Percentiles rank a stretch among this genome's conserved stretches.
These are phyloP conservation scores for Fusarium udum DNA, from an alignment of 2,329 filamentous ascomycete species.

Conservation along the genomic window DNA sequence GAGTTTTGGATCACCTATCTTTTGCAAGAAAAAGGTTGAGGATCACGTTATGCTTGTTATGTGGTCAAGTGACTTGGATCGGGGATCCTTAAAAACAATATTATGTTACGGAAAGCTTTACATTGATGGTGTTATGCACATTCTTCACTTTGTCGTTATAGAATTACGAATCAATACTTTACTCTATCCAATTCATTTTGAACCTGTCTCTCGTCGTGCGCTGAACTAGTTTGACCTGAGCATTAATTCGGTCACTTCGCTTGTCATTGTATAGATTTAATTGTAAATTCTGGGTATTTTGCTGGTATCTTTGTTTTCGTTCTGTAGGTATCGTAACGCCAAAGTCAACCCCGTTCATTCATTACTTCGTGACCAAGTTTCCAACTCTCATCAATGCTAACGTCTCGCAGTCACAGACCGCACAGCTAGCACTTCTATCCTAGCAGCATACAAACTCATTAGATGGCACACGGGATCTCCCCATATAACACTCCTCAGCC, in stretches of 20 bases:
- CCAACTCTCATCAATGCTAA: neutral
- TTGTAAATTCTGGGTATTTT: constrained; percentile 9
- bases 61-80: neutral
- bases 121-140: neutral
- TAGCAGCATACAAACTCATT: constrained; percentile 79
- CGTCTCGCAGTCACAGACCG: constrained; percentile 54
- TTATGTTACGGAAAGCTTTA: neutral
- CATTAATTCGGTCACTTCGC: neutral
- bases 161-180: constrained; percentile 6
- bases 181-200: neutral
- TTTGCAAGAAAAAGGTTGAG: neutral
- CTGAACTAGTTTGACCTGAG: too few species aligned
- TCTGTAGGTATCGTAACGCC: constrained; percentile 27
- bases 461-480: constrained; percentile 83
- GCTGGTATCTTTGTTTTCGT: constrained; percentile 18
- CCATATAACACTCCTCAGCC: constrained; percentile 77
- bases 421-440: constrained; percentile 77
- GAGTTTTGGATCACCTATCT: constrained; percentile 12
- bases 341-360: constrained; percentile 2
- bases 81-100: neutral
- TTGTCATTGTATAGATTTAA: neutral
- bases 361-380: constrained; percentile 12
- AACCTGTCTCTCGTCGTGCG: neutral
- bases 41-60: neutral
- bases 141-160: constrained; percentile 6